A percentile compares a stretch with the other conserved stretches of the same genome.
These are phyloP conservation scores for Eimeria praecox DNA, from an alignment of 169 alveolate species.

Conservation along the genomic window DNA sequence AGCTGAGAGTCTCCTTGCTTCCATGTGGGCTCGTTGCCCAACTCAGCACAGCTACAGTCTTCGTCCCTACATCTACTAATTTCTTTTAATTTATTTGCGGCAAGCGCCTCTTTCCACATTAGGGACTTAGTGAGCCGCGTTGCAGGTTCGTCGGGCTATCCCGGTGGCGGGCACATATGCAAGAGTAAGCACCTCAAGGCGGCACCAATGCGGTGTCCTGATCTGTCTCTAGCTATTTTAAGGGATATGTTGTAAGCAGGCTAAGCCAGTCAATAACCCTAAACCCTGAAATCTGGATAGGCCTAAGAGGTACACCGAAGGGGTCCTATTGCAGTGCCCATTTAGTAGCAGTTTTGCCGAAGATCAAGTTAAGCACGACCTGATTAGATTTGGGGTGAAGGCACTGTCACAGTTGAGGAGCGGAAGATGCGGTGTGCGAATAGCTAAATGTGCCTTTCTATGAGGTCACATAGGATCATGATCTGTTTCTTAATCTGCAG, in stretches of 20 bases:
- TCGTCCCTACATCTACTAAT: not conserved
- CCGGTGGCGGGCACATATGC: not conserved
- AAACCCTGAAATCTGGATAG: not conserved
- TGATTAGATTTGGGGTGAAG: not conserved
- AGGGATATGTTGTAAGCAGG: not conserved
- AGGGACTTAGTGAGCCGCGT: not conserved
- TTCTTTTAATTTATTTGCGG: not conserved
- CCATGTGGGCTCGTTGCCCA: not conserved
- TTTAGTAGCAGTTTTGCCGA: not conserved
- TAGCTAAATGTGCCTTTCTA: not conserved
- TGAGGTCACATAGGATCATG: not conserved
- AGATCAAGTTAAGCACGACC: not conserved
- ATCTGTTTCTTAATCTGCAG: not conserved
- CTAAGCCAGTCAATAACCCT: not conserved
- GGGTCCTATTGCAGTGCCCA: not conserved
- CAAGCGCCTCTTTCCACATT: not conserved
- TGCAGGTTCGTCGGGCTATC: not conserved
- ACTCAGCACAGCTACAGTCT: not conserved
- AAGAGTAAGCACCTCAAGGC: not conserved
- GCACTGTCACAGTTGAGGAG: not conserved
- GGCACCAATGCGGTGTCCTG: not conserved
- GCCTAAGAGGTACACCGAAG: not conserved
- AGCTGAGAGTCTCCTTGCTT: not conserved
- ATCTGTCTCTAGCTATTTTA: not conserved
- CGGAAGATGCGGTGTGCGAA: not conserved